Conservation (phyloP, 2,329 filamentous ascomycete species). For the Neobulgaria alba region DNA sequence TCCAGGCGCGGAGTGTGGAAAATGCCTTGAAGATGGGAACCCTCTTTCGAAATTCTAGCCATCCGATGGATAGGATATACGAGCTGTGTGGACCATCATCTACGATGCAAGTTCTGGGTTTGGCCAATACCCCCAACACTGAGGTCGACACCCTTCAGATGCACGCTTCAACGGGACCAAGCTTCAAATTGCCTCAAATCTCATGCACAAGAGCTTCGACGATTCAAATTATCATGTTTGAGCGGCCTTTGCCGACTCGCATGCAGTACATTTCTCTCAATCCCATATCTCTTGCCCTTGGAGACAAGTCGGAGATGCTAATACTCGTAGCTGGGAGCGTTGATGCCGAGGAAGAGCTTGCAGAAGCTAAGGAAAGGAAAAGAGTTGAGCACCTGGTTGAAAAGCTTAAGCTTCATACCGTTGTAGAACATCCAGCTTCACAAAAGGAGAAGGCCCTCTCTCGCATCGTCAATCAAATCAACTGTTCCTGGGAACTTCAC, state of each 20-base stretch:
- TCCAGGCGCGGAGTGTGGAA: conserved; percentile 59
- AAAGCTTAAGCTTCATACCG: conserved; percentile 82
- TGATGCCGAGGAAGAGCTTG: conserved; percentile 65
- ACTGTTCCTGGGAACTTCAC: conserved; percentile 89
- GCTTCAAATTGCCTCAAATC: conserved; percentile 57
- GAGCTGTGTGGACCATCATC: conserved; percentile 74
- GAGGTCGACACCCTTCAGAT: conserved; percentile 63
- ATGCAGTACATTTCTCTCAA: conserved; percentile 96
- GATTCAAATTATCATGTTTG: conserved; percentile 82
- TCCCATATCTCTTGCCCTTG: conserved; percentile 81
- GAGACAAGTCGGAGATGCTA: conserved; percentile 50
- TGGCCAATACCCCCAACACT: conserved; percentile 56
- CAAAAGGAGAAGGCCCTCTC: conserved; percentile 75
- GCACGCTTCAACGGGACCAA: conserved; percentile 45
- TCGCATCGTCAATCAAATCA: conserved; percentile 84
- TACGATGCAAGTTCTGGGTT: conserved; percentile 72
- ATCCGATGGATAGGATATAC: conserved; percentile 73
- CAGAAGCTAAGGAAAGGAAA: conserved; percentile 48
- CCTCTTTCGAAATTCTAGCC: conserved; percentile 72
- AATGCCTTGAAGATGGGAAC: conserved; percentile 77
- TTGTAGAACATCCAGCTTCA: conserved; percentile 66
- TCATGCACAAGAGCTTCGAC: conserved; percentile 63
- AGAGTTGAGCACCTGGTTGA: conserved; percentile 63
- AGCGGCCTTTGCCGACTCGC: conserved; percentile 70
- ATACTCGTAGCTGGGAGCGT: conserved; percentile 41